phyloP scores from a whole-genome alignment of 176 grass and related monocot species.

The Lolium perenne region DNA sequence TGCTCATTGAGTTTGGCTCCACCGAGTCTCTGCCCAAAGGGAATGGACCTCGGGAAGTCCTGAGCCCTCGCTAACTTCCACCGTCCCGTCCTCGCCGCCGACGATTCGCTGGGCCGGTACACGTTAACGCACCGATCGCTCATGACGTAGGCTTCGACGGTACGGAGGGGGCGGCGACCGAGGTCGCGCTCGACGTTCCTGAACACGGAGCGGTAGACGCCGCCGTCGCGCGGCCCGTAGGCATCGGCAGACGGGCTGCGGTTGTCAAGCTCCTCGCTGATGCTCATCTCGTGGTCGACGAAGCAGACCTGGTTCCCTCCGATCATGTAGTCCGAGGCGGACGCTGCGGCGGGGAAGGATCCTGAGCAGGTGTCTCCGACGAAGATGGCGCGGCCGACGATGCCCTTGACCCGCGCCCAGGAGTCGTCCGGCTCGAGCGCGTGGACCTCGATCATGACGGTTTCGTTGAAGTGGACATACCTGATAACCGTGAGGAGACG shows the following conservation, averaged over 20 bases:
- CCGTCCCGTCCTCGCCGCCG: background rate
- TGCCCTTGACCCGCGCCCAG: background rate
- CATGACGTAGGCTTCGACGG: background rate
- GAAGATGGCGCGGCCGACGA: background rate
- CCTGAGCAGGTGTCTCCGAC: slow-evolving; percentile 14
- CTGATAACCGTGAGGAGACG: slow-evolving; percentile 3
- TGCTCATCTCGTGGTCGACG: background rate
- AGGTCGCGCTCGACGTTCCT: background rate
- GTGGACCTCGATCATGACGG: background rate
- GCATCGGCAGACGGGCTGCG: background rate
- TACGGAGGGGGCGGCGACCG: background rate
- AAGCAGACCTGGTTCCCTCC: background rate
- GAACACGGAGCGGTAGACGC: background rate
- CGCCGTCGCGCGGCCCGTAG: background rate
- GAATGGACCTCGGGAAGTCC: background rate
- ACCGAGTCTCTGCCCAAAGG: background rate
- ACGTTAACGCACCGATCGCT: background rate
- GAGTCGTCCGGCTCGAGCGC: background rate
- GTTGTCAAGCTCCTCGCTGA: background rate
- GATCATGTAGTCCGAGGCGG: background rate
- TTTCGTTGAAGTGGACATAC: background rate
- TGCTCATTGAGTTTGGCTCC: background rate
- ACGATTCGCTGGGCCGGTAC: background rate
- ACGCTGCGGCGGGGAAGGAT: background rate
- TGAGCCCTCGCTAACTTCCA: background rate